Conservation (phyloP, 2,329 filamentous ascomycete species). For the Apiospora hydei region DNA sequence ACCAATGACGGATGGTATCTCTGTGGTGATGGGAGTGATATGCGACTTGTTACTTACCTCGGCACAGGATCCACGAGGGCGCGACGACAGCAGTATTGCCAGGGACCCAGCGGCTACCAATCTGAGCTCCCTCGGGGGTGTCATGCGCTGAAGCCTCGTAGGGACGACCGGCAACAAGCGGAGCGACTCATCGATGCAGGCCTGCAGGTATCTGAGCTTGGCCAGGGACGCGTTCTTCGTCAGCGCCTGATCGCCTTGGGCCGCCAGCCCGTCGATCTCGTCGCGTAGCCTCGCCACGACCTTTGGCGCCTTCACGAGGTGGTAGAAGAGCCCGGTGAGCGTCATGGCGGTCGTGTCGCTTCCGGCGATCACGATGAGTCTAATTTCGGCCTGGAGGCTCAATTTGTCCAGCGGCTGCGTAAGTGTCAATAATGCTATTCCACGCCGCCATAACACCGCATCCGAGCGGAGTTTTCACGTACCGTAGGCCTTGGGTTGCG, state of each 20-base stretch:
- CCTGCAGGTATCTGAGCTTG: conserved; percentile 25
- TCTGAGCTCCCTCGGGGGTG: conserved; percentile 22
- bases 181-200: conserved; percentile 27
- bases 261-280: conserved; percentile 29
- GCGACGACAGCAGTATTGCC: background rate
- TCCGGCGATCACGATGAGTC: conserved; percentile 5
- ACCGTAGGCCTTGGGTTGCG: background rate
- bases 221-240: conserved; percentile 21
- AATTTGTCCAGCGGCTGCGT: conserved; percentile 14
- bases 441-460: too few relatives aligned
- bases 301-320: conserved; percentile 25
- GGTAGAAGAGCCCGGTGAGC: conserved; percentile 20
- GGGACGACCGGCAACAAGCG: conserved; percentile 24
- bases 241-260: conserved; percentile 10
- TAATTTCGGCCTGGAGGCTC: conserved; percentile 17
- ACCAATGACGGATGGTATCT: background rate
- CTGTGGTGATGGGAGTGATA: too few relatives aligned
- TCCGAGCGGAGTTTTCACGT: conserved; percentile 10
- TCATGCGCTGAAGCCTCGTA: conserved; percentile 23
- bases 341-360: conserved; percentile 24
- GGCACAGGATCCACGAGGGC: background rate
- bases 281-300: conserved; percentile 20
- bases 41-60: background rate
- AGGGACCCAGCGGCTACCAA: conserved; percentile 4
- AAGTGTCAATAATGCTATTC: background rate